Conservation (phyloP, 2,329 filamentous ascomycete species). For the Sarocladium kiliense region DNA sequence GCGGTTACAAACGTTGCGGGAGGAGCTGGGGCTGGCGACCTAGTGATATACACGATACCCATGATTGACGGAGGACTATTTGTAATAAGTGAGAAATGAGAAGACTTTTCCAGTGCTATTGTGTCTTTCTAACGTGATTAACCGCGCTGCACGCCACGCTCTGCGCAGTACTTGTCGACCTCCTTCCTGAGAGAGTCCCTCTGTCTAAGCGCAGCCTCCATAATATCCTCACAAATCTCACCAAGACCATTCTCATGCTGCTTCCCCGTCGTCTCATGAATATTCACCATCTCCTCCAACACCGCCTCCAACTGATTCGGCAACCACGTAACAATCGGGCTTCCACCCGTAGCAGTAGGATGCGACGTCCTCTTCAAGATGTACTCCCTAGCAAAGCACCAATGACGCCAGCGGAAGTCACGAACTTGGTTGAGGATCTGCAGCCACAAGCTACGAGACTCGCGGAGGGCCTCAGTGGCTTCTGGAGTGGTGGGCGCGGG, state of each 20-base stretch:
- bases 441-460: slow-evolving; percentile 57
- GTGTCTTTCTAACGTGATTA: neutral
- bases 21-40: slow-evolving; percentile 19
- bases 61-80: neutral
- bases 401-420: slow-evolving; percentile 79
- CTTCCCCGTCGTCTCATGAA: slow-evolving; percentile 41
- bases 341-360: slow-evolving; percentile 74
- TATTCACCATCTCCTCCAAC: slow-evolving; percentile 61
- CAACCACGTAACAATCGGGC: slow-evolving; percentile 78
- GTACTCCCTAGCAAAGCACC: slow-evolving; percentile 81
- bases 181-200: slow-evolving; percentile 64
- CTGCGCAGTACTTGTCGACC: slow-evolving; percentile 68
- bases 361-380: slow-evolving; percentile 74
- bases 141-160: slow-evolving; percentile 40
- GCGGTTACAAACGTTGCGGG: slow-evolving; percentile 35
- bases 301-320: slow-evolving; percentile 77
- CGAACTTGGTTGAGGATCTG: slow-evolving; percentile 68
- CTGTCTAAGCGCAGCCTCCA: slow-evolving; percentile 62
- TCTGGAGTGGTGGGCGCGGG: slow-evolving; percentile 18
- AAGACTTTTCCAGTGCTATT: too few species aligned
- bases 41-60: neutral
- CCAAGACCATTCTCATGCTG: slow-evolving; percentile 38
- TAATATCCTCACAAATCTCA: slow-evolving; percentile 50
- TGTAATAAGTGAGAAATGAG: too few species aligned
- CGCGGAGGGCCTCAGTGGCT: slow-evolving; percentile 39